Base-by-base conservation (phyloP, 257 asterid genomes). In the Plantago ovata region DNA sequence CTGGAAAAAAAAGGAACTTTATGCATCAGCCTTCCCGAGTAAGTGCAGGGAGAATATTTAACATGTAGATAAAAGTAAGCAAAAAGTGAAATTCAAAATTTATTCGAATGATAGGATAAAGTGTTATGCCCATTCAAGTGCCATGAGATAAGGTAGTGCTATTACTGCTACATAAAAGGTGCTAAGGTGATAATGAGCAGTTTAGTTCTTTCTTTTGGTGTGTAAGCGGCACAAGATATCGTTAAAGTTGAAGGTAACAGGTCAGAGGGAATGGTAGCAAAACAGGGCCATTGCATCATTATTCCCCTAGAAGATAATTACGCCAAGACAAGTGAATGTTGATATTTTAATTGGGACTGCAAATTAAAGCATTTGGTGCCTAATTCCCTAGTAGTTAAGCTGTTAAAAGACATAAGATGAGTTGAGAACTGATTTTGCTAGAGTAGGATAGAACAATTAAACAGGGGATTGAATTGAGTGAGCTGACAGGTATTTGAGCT, bases 161-260 rank as follows among this genome's bases (percentile, higher is more conserved):
- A 28, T 3, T 12, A 50, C 18, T 52, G 45, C 53, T 20, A 23
- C 13, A 20, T 51, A n/a, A 9, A 42, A 0, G 46, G 62, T 42
- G 54, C 36, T 28, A 28, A 32, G 10, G 11, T 19, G 23, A 20
- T 7, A 21, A 18, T 56, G 33, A 9, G 32, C 58, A 28, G 36
- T 44, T 56, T 19, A 40, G 16, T 12, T 46, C 46, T 65, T 65
- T 65, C 58, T 55, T 63, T 19, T 56, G n/a, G 50, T 56, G 1
- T 20, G 18, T 7, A 55, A 28, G 55, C 7, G 36, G 36, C 7
- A 28, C 36, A 28, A 28, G 36, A 28, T 28, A 3, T 28, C n/a
- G n/a, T 28, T 28, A 6, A 28, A 28, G 36, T 28, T 28, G 36
- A 28, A 28, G 4, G 36, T 28, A 28, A n/a, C 7, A 28, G 36